A percentile compares a stretch with the other conserved stretches of the same genome.
These are phyloP conservation scores for Coccinonectria pachysandricola DNA, from an alignment of 2,329 filamentous ascomycete genomes.

Conservation along the genomic window DNA sequence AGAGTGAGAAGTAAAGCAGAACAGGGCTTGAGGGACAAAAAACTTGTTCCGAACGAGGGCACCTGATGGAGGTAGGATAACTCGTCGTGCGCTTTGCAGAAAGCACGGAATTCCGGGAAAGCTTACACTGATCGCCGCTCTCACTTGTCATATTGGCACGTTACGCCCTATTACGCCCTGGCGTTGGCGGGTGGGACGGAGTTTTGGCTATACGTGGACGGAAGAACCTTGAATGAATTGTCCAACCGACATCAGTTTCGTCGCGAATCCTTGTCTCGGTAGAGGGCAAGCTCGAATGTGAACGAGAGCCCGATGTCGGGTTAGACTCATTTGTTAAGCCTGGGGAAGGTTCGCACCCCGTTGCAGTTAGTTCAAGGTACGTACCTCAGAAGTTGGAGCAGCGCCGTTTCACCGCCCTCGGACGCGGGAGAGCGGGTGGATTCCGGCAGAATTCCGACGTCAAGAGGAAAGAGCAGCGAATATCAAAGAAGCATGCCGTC, in stretches of 20 bases:
- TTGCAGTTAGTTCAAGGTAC: constrained; percentile 9
- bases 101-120: background rate
- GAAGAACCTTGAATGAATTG: too few relatives aligned
- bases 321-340: constrained; percentile 2
- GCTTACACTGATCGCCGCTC: constrained; percentile 16
- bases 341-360: too few relatives aligned
- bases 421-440: background rate
- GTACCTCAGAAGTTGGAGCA: background rate
- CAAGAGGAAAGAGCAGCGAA: constrained; percentile 1
- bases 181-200: too few relatives aligned
- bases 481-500: too few relatives aligned
- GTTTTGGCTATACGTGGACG: too few relatives aligned
- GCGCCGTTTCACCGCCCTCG: constrained; percentile 13
- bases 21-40: too few relatives aligned
- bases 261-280: constrained; percentile 10
- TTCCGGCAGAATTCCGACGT: constrained; percentile 8
- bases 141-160: constrained; percentile 19
- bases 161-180: too few relatives aligned
- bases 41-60: too few relatives aligned
- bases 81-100: too few relatives aligned
- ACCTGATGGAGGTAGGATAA: too few relatives aligned
- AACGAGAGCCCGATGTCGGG: constrained; percentile 15
- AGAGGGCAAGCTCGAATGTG: too few relatives aligned
- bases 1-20: too few relatives aligned
- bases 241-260: constrained; percentile 5